Percentiles rank a stretch among this genome's conserved stretches.
phyloP scores from a whole-genome alignment of 1,284 basidiomycete species.

The Puccinia triticina region DNA sequence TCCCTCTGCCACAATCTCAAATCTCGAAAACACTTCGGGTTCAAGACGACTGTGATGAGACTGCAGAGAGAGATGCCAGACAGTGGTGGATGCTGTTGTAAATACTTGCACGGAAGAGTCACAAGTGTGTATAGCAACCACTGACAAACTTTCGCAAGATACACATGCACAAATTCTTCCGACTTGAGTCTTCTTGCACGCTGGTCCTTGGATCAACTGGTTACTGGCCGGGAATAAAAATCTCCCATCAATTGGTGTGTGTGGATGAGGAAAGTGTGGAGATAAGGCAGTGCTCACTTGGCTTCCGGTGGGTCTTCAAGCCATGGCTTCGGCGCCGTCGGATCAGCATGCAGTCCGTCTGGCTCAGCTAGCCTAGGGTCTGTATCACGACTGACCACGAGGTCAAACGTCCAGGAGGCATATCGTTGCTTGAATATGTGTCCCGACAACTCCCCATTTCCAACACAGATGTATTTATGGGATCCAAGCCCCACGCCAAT shows the following conservation, averaged over 20 bases:
- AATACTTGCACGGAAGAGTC: neutral
- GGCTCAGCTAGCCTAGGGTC: neutral
- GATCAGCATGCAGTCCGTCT: neutral
- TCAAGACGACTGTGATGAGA: neutral
- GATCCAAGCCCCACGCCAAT: too few relatives aligned
- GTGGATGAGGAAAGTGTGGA: neutral
- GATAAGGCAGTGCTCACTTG: neutral
- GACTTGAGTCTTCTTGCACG: too few relatives aligned
- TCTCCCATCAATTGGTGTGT: neutral
- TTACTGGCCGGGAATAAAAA: neutral
- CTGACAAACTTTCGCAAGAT: too few relatives aligned
- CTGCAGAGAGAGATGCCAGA: neutral
- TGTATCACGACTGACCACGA: neutral
- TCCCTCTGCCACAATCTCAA: neutral
- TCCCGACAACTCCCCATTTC: neutral
- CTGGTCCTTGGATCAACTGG: too few relatives aligned
- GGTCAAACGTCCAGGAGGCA: neutral
- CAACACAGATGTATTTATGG: too few relatives aligned
- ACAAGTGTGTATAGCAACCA: neutral
- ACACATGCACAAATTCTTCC: neutral
- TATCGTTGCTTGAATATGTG: neutral
- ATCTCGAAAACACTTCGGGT: neutral
- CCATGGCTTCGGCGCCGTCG: neutral
- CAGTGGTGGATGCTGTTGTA: neutral
- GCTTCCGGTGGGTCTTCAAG: neutral